Evolutionary conservation across 768 basidiomycete genomes (phyloP).

Genomic region (Mycena filopes): DNA sequence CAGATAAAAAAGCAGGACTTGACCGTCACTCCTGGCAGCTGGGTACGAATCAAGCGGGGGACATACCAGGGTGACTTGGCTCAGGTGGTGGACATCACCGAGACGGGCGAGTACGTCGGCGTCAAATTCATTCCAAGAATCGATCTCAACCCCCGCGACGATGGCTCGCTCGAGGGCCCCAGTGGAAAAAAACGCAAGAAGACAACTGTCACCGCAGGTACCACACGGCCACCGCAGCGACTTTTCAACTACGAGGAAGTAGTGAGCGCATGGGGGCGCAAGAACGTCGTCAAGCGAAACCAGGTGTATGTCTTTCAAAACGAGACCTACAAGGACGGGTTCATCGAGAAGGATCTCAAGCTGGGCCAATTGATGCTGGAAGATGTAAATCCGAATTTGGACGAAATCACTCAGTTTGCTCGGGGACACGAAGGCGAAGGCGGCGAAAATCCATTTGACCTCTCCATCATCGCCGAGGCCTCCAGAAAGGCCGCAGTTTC

Average conservation of each 20-base stretch:
- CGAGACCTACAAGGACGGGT: conserved; percentile 95
- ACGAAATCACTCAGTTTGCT: conserved; percentile 94
- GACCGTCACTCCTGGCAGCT: conserved; percentile 85
- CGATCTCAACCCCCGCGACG: conserved; percentile 92
- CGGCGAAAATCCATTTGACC: conserved; percentile 78
- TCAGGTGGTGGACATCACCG: conserved; percentile 93
- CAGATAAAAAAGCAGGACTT: conserved; percentile 96
- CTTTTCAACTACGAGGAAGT: conserved; percentile 96
- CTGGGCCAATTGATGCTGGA: conserved; percentile 81
- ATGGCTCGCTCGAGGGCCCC: conserved; percentile 67
- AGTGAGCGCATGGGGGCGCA: conserved; percentile 83
- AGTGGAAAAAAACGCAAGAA: conserved; percentile 93
- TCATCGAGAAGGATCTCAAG: conserved; percentile 96
- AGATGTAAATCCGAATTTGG: conserved; percentile 93
- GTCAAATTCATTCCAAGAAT: conserved; percentile 98
- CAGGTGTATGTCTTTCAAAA: conserved; percentile 88
- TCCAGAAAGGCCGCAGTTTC: conserved; percentile 91
- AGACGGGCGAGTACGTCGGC: conserved; percentile 92
- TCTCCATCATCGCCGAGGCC: conserved; percentile 92
- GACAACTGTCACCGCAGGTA: conserved; percentile 54
- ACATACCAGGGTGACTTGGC: conserved; percentile 96
- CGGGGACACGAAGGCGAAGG: conserved; percentile 77
- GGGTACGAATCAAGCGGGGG: conserved; percentile 95
- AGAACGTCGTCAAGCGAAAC: conserved; percentile 78
- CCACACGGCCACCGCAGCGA: conserved; percentile 89